Evolutionary conservation across 345 rosid genomes (phyloP).

Genomic region (Durio zibethinus): DNA sequence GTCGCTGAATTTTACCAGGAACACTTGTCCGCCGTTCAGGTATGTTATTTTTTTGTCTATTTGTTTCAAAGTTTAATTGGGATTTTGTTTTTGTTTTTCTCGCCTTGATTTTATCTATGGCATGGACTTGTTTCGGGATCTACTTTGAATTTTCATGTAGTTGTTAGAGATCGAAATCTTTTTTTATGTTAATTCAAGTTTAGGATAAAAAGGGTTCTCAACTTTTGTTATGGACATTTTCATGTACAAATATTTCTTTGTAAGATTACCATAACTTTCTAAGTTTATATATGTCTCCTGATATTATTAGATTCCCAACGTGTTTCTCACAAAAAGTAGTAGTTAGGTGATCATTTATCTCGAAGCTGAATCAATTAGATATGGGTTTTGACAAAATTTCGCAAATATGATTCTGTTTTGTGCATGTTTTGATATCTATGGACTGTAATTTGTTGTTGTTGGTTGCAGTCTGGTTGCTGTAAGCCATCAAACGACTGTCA

Average conservation of each 20-base stretch:
- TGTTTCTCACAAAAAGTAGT: background rate
- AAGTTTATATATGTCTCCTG: background rate
- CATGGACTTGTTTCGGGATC: background rate
- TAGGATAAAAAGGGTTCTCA: background rate
- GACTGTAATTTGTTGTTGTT: background rate
- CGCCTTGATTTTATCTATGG: background rate
- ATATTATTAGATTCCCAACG: background rate
- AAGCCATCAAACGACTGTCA: slow-evolving; percentile 80
- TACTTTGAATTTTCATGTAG: background rate
- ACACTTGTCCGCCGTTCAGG: slow-evolving; percentile 55
- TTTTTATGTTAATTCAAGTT: background rate
- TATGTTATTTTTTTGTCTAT: slow-evolving; percentile 15
- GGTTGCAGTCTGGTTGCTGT: slow-evolving; percentile 84
- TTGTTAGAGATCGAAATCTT: background rate
- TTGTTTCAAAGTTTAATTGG: background rate
- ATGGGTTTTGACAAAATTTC: background rate
- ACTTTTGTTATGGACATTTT: background rate
- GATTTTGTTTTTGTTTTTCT: background rate
- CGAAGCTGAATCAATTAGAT: background rate
- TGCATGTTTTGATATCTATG: background rate
- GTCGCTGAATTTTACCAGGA: slow-evolving; percentile 25
- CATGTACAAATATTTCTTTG: background rate
- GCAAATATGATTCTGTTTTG: background rate
- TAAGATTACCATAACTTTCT: background rate
- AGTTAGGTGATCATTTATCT: background rate